A percentile compares a stretch with the other conserved stretches of the same genome.
Evolutionary conservation across 345 rosid genomes (phyloP).

Genomic region (Populus tremula): DNA sequence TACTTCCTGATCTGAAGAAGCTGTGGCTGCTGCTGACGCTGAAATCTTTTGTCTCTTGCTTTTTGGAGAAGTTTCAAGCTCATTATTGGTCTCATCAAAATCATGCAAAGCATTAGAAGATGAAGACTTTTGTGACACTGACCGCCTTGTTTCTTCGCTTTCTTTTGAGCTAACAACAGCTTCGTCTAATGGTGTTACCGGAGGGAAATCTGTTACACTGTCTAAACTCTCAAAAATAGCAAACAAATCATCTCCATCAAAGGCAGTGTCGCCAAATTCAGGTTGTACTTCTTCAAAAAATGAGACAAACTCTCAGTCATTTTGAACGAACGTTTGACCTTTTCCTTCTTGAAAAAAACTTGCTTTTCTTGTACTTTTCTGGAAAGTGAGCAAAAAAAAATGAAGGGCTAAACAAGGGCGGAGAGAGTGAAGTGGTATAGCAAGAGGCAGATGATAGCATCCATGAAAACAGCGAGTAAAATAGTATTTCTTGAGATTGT

Average conservation of each 20-base stretch:
- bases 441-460: background rate
- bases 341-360: background rate
- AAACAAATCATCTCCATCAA: slow-evolving; percentile 68
- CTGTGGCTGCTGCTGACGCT: background rate
- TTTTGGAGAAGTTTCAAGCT: slow-evolving; percentile 38
- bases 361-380: slow-evolving; percentile 7
- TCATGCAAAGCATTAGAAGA: slow-evolving; percentile 31
- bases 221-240: slow-evolving; percentile 76
- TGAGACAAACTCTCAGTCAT: slow-evolving; percentile 51
- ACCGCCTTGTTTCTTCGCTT: slow-evolving; percentile 13
- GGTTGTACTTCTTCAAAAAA: slow-evolving; percentile 46
- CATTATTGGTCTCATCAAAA: slow-evolving; percentile 31
- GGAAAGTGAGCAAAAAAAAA: slow-evolving; percentile 16
- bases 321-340: background rate
- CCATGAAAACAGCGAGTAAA: background rate
- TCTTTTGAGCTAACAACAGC: slow-evolving; percentile 14
- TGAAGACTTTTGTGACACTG: slow-evolving; percentile 36
- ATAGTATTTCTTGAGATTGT: slow-evolving; percentile 2
- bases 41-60: slow-evolving; percentile 42
- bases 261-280: slow-evolving; percentile 48
- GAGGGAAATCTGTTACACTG: slow-evolving; percentile 51
- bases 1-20: slow-evolving; percentile 26
- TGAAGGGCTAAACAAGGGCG: slow-evolving; percentile 8
- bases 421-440: background rate
- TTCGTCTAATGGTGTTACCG: slow-evolving; percentile 38